phyloP scores from a whole-genome alignment of 2,329 filamentous ascomycete species.

The Geosmithia putterillii region DNA sequence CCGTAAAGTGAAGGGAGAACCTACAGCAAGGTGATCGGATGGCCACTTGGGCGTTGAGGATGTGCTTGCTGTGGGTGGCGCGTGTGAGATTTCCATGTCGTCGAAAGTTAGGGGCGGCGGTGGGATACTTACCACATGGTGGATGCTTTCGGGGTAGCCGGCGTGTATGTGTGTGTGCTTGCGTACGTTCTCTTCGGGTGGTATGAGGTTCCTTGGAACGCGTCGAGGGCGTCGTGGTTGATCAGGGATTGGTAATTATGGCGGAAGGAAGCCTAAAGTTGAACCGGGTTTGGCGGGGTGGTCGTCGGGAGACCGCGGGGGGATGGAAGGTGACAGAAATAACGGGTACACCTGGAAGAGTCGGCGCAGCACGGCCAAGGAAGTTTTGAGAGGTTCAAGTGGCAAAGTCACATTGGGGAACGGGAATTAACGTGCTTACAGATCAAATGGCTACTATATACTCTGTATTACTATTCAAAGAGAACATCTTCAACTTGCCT shows the following conservation, averaged over 20 bases:
- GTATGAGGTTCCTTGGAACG: neutral
- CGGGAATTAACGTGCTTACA: neutral
- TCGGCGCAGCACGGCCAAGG: neutral
- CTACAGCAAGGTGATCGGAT: slow-evolving; percentile 93
- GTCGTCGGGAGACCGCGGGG: neutral
- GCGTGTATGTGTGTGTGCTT: neutral
- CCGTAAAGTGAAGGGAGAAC: slow-evolving; percentile 17
- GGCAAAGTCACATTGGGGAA: no score
- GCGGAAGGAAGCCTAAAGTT: neutral
- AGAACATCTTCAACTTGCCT: neutral
- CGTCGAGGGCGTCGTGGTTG: no score
- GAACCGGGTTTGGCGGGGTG: neutral
- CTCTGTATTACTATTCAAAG: neutral
- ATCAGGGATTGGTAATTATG: neutral
- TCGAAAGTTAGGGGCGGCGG: neutral
- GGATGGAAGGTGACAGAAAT: neutral
- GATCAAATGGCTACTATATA: no score
- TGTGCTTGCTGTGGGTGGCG: slow-evolving; percentile 64
- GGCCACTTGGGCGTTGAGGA: slow-evolving; percentile 94
- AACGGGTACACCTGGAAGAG: neutral
- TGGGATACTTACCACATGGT: slow-evolving; percentile 21
- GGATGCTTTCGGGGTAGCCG: neutral
- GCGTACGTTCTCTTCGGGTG: neutral
- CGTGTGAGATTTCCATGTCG: neutral
- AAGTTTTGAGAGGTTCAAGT: no score